These are phyloP conservation scores for Phyllosticta paracitricarpa DNA, from an alignment of 2,329 filamentous ascomycete species.

Conservation along the genomic window DNA sequence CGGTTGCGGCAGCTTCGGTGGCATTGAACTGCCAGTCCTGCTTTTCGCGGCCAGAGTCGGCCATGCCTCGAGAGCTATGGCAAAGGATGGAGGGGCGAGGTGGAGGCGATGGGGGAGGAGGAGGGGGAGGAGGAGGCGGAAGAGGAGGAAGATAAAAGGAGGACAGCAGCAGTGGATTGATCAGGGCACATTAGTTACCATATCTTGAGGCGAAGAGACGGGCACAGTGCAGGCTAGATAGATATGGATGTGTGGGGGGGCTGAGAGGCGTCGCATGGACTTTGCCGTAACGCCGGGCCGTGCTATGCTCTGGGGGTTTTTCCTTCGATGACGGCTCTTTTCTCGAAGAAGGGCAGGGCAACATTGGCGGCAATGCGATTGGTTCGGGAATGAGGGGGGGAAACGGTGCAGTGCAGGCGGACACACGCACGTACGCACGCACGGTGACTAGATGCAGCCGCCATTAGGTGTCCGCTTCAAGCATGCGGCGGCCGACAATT, in stretches of 20 bases:
- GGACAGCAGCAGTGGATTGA: background rate
- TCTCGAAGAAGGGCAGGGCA: background rate
- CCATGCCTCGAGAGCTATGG: slow-evolving; percentile 11
- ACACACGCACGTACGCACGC: background rate
- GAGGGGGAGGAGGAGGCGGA: background rate
- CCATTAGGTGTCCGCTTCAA: background rate
- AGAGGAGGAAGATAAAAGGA: too few species aligned
- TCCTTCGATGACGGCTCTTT: background rate
- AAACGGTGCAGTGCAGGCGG: background rate
- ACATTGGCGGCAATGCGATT: background rate
- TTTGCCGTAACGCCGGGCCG: background rate
- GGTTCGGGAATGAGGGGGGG: background rate
- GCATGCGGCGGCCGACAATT: background rate
- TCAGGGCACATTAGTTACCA: background rate
- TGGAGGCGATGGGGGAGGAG: background rate
- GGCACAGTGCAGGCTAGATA: background rate
- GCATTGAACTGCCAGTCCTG: slow-evolving; percentile 24
- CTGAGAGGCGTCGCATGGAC: background rate
- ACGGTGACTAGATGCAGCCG: background rate
- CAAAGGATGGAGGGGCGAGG: background rate
- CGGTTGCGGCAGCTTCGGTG: slow-evolving; percentile 26
- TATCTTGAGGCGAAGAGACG: background rate
- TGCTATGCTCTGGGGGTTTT: background rate
- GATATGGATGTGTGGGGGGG: background rate
- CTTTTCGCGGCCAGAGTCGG: slow-evolving; percentile 20